Base-by-base conservation (phyloP, 2,329 filamentous ascomycete genomes). In the Paecilomyces dactylethromorphus region DNA sequence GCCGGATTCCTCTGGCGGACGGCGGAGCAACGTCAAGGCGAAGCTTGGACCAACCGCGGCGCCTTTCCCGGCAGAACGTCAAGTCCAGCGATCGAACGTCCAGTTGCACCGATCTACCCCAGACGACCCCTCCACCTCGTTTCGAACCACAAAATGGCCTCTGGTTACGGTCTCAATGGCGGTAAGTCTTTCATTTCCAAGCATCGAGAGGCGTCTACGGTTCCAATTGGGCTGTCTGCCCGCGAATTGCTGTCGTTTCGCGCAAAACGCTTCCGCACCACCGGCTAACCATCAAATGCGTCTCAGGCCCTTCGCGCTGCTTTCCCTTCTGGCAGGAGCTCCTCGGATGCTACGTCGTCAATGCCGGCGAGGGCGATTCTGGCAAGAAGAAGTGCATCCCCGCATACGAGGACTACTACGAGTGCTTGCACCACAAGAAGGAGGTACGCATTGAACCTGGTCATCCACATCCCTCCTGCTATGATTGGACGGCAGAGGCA, bases 261-360 rank as follows among this genome's bases (percentile, higher is more conserved):
- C 59, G 58, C 58, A 59, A 59, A 56, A 60, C 52, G 57, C 39
- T 45, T 45, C 39, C 63, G 60, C 57, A 59, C 56, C 59, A 53
- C 57, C 59, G 54, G 64, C 68, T 71, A 65, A 71, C 61, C 53
- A 59, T 60, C 60, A 56, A 58, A 53, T 60, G 55, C 56, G 58
- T 54, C 58, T 39, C 69, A 88, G 86, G 86, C 70, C 84, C 84
- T 65, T 84, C 82, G 69, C 90, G 93, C 78, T 99, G 94, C 87
- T 97, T 96, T 82, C 91, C 92, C 74, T 99, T 97, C 86, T 99
- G 94, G 94, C 94, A 99, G 81, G 94, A 99, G 79, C 87, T 97
- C 65, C 89, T 99, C 74, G 92, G 92, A 70, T 99, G 94, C 86
- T 99, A 99, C 77, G 92, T 97, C 62, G 87, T 96, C 73, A 97